Evolutionary conservation across 73 alveolate genomes (phyloP).

Genomic region (Paramecium bursaria): DNA sequence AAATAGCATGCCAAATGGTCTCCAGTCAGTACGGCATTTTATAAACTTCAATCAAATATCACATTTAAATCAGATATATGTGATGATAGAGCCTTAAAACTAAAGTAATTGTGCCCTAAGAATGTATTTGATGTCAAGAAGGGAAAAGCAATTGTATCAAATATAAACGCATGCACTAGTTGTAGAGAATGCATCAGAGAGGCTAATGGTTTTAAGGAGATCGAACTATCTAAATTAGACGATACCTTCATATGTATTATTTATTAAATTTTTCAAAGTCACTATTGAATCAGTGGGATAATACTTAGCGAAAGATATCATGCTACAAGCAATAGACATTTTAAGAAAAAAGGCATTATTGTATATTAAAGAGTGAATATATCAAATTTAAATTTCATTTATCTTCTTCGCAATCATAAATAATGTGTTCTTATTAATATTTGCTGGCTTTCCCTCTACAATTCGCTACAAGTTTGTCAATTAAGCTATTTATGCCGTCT

Average conservation of each 20-base stretch:
- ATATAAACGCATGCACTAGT: conserved; percentile 93
- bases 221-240: conserved; percentile 89
- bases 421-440: conserved; percentile 5
- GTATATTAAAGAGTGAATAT: conserved; percentile 42
- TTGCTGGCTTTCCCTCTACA: conserved; percentile 3
- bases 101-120: conserved; percentile 89
- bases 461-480: conserved; percentile 1
- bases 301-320: conserved; percentile 80
- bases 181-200: conserved; percentile 98
- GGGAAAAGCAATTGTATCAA: conserved; percentile 84
- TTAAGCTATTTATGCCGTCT: not conserved
- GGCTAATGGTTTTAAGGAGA: conserved; percentile 79
- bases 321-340: conserved; percentile 84
- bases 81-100: conserved; percentile 87
- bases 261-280: conserved; percentile 10
- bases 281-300: conserved; percentile 93
- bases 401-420: conserved; percentile 1
- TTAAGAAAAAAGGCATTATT: conserved; percentile 78
- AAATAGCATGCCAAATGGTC: conserved; percentile 98
- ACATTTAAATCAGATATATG: conserved; percentile 74
- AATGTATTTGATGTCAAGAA: conserved; percentile 93
- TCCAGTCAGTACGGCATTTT: conserved; percentile 97
- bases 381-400: not conserved
- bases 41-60: conserved; percentile 90
- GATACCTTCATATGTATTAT: conserved; percentile 86